These are phyloP conservation scores for Tuber magnatum DNA, from an alignment of 495 filamentous ascomycete species.

Conservation along the genomic window DNA sequence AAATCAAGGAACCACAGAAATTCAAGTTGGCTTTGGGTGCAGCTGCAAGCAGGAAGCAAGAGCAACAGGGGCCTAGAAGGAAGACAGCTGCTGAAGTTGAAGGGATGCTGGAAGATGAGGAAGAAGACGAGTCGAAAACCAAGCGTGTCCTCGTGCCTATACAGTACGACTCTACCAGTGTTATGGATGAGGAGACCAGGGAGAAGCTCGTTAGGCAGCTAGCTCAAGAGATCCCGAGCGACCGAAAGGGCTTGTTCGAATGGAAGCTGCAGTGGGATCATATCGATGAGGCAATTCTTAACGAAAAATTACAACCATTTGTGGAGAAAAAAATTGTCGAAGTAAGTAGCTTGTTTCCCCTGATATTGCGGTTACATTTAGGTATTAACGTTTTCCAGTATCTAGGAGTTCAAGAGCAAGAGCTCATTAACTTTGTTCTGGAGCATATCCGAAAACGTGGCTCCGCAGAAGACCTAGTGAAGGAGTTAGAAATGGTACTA, in stretches of 20 bases:
- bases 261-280: constrained; percentile 93
- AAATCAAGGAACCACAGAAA: constrained; percentile 60
- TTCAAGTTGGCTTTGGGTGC: constrained; percentile 93
- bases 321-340: constrained; percentile 98
- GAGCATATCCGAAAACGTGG: constrained; percentile 74
- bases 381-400: constrained; percentile 45
- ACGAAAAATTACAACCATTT: constrained; percentile 84
- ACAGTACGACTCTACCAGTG: constrained; percentile 71
- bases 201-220: constrained; percentile 69
- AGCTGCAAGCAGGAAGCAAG: constrained; percentile 69
- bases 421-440: constrained; percentile 87
- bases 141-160: constrained; percentile 84
- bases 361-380: neutral
- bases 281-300: constrained; percentile 74
- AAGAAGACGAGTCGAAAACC: constrained; percentile 62
- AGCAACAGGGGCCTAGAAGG: constrained; percentile 57
- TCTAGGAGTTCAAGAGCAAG: constrained; percentile 91
- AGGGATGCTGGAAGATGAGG: constrained; percentile 86
- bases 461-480: constrained; percentile 70
- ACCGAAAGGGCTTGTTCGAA: constrained; percentile 78
- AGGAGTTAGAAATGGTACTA: constrained; percentile 73
- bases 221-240: constrained; percentile 80
- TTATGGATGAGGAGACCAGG: constrained; percentile 67
- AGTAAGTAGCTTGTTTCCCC: constrained; percentile 5
- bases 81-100: constrained; percentile 90